Evolutionary conservation across 495 filamentous ascomycete genomes (phyloP).

Genomic region (Geopyxis carbonaria): DNA sequence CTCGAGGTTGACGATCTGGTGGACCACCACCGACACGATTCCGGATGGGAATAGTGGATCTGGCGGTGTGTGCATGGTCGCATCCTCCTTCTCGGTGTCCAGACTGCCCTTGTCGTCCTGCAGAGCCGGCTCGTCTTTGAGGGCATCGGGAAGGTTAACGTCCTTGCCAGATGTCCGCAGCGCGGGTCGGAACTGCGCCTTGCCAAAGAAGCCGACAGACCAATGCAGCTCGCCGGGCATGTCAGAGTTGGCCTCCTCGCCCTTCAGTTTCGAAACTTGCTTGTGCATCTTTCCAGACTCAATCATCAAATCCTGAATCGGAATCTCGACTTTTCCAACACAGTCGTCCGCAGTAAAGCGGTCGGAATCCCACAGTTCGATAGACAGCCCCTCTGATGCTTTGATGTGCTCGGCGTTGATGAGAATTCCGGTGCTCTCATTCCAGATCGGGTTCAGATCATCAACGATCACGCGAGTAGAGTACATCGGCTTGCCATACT

Average conservation of each 20-base stretch:
- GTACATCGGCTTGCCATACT: slow-evolving; percentile 96
- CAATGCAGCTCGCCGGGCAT: slow-evolving; percentile 92
- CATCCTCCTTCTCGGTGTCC: slow-evolving; percentile 59
- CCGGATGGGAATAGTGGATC: slow-evolving; percentile 90
- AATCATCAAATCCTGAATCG: slow-evolving; percentile 75
- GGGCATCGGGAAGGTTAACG: slow-evolving; percentile 47
- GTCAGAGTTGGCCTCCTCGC: slow-evolving; percentile 60
- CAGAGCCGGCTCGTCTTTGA: slow-evolving; percentile 57
- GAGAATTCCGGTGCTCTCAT: slow-evolving; percentile 72
- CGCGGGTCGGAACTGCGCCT: slow-evolving; percentile 67
- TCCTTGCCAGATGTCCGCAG: slow-evolving; percentile 76
- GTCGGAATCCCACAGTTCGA: slow-evolving; percentile 88
- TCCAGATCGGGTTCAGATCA: slow-evolving; percentile 84
- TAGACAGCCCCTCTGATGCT: slow-evolving; percentile 74
- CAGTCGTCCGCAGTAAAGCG: slow-evolving; percentile 79
- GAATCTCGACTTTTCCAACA: slow-evolving; percentile 77
- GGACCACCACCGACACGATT: slow-evolving; percentile 63
- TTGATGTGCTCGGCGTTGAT: slow-evolving; percentile 81
- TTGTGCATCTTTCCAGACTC: slow-evolving; percentile 84
- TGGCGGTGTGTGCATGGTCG: slow-evolving; percentile 73
- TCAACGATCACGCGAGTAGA: slow-evolving; percentile 90
- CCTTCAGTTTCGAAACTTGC: slow-evolving; percentile 67
- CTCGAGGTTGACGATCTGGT: slow-evolving; percentile 90
- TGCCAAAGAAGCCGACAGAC: slow-evolving; percentile 89
- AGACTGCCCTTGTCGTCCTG: slow-evolving; percentile 80